Evolutionary conservation across 176 grass and related monocot species (phyloP).

Genomic region (Zea mays): Zm-B73-REFERENCE-NAM-5.0 NC_050099.1:192729501-192730000

Average conservation of each 20-base stretch:
- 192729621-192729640: slow-evolving; percentile 98
- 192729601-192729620: slow-evolving; percentile 89
- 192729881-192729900: not conserved
- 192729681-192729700: slow-evolving; percentile 30
- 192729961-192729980: slow-evolving; percentile 55
- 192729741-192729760: slow-evolving; percentile 66
- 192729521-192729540: slow-evolving; percentile 97
- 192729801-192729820: slow-evolving; percentile 97
- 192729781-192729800: slow-evolving; percentile 98
- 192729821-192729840: slow-evolving; percentile 95
- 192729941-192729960: slow-evolving; percentile 18
- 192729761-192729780: slow-evolving; percentile 81
- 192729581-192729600: slow-evolving; percentile 90
- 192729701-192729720: not conserved
- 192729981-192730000: slow-evolving; percentile 85
- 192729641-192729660: slow-evolving; percentile 95
- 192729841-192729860: slow-evolving; percentile 22
- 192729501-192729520: slow-evolving; percentile 91
- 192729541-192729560: slow-evolving; percentile 86
- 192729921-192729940: not conserved
- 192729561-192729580: slow-evolving; percentile 75
- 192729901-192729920: not conserved
- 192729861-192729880: not conserved
- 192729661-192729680: slow-evolving; percentile 68
- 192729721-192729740: slow-evolving; percentile 48